A percentile compares a stretch with the other conserved stretches of the same genome.
Conservation (phyloP, 2,329 filamentous ascomycete species). For the Ceratocystis harringtonii region DNA sequence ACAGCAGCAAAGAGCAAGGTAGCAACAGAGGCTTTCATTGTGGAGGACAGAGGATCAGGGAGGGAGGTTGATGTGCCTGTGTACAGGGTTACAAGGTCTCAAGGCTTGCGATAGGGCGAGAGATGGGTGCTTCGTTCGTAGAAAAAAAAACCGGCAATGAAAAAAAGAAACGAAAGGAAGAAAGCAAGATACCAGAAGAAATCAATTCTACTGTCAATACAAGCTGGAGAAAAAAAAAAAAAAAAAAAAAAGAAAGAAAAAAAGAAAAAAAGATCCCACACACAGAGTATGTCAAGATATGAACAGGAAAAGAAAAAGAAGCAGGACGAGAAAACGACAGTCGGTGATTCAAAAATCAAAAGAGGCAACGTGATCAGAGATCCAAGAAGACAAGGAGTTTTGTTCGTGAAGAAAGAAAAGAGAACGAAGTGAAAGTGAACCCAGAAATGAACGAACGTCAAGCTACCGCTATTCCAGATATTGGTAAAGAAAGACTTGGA, state of each 20-base stretch:
- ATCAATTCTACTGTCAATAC: constrained; percentile 8
- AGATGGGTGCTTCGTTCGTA: constrained; percentile 9
- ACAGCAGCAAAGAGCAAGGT: constrained; percentile 14
- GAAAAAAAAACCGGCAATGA: not conserved
- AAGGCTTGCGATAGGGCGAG: constrained; percentile 12
- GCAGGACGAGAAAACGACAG: constrained; percentile 7
- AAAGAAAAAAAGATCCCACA: constrained; percentile 6
- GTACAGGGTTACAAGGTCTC: constrained; percentile 1
- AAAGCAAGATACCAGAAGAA: constrained; percentile 14
- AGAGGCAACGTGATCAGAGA: not conserved
- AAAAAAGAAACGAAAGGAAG: constrained; percentile 14
- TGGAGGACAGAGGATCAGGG: constrained; percentile 6
- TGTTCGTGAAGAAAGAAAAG: not conserved
- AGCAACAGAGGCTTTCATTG: constrained; percentile 16
- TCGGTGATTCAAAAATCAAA: constrained; percentile 1
- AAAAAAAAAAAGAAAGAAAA: constrained; percentile 1
- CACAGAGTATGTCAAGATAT: constrained; percentile 8
- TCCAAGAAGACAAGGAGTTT: constrained; percentile 1
- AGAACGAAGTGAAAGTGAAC: not conserved
- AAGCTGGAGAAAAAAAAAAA: not conserved
- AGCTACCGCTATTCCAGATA: constrained; percentile 17
- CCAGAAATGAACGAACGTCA: constrained; percentile 15
- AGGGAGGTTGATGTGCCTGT: not conserved
- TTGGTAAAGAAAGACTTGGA: constrained; percentile 17
- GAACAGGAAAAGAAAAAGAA: constrained; percentile 1